phyloP scores from a whole-genome alignment of 345 rosid species.

The Salix udensis region DNA sequence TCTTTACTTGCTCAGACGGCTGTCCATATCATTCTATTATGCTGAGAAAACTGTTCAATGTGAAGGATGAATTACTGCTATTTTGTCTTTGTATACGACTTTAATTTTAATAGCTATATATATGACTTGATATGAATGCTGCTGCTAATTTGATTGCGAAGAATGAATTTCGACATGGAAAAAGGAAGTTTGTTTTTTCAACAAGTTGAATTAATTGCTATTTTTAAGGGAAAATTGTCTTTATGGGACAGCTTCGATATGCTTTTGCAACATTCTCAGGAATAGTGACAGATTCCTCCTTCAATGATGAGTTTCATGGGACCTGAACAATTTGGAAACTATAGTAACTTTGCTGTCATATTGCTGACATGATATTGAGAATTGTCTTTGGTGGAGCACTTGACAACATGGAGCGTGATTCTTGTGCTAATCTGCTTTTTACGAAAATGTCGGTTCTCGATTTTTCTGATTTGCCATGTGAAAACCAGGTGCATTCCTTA shows the following conservation, averaged over 20 bases:
- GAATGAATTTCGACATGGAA: background rate
- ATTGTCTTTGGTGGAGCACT: background rate
- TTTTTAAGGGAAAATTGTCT: background rate
- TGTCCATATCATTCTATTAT: background rate
- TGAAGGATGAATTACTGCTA: background rate
- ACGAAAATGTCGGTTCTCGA: background rate
- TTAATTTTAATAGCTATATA: background rate
- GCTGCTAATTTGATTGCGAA: background rate
- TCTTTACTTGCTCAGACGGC: background rate
- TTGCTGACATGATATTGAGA: background rate
- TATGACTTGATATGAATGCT: background rate
- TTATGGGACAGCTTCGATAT: background rate
- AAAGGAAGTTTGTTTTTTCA: background rate
- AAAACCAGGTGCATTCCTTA: slow-evolving; percentile 73
- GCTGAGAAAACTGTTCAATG: background rate
- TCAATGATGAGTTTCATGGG: background rate
- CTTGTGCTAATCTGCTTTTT: background rate
- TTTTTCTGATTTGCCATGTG: background rate
- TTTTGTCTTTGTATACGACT: background rate
- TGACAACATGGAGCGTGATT: background rate
- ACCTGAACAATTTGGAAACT: background rate
- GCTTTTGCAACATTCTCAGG: background rate
- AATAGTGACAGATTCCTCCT: background rate
- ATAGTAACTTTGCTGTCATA: background rate
- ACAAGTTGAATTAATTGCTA: background rate